phyloP scores from a whole-genome alignment of 805 yeast species.

The Candida bentonensis region DNA sequence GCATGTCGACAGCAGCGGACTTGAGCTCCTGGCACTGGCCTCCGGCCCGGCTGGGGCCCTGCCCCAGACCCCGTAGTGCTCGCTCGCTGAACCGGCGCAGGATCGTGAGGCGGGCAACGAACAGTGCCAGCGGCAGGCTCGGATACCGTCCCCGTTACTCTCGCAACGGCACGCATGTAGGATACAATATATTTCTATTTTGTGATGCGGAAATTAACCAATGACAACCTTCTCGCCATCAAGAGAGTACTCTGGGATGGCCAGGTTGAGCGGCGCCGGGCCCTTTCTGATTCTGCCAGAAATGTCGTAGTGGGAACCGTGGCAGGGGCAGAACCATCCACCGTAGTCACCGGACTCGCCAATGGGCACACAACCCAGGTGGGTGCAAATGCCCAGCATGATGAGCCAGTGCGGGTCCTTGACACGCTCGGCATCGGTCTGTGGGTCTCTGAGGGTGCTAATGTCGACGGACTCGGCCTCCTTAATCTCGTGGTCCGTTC shows the following conservation, averaged over 20 bases:
- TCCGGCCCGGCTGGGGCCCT: too few relatives aligned
- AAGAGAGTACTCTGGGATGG: slow-evolving; percentile 84
- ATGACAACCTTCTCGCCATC: slow-evolving; percentile 72
- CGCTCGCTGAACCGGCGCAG: too few relatives aligned
- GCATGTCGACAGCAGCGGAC: neutral
- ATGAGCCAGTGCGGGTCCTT: slow-evolving; percentile 96
- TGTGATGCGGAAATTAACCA: slow-evolving; percentile 45
- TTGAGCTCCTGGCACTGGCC: too few relatives aligned
- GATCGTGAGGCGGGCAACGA: too few relatives aligned
- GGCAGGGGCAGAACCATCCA: slow-evolving; percentile 99
- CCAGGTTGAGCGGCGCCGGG: slow-evolving; percentile 98
- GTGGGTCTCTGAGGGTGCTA: slow-evolving; percentile 79
- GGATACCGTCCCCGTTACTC: too few relatives aligned
- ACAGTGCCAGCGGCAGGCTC: too few relatives aligned
- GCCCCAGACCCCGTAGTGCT: too few relatives aligned
- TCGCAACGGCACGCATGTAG: too few relatives aligned
- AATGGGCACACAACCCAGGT: slow-evolving; percentile 99
- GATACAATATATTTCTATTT: neutral
- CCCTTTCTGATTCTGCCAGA: slow-evolving; percentile 99
- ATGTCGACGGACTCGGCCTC: slow-evolving; percentile 86
- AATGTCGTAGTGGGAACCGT: slow-evolving; percentile 99
- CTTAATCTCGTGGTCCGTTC: slow-evolving; percentile 82
- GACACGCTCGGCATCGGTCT: slow-evolving; percentile 84
- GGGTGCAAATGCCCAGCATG: slow-evolving; percentile 99
- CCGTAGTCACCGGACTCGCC: slow-evolving; percentile 99